phyloP scores from a whole-genome alignment of 768 basidiomycete genomes.

The Trichaptum fuscoviolaceum region DNA sequence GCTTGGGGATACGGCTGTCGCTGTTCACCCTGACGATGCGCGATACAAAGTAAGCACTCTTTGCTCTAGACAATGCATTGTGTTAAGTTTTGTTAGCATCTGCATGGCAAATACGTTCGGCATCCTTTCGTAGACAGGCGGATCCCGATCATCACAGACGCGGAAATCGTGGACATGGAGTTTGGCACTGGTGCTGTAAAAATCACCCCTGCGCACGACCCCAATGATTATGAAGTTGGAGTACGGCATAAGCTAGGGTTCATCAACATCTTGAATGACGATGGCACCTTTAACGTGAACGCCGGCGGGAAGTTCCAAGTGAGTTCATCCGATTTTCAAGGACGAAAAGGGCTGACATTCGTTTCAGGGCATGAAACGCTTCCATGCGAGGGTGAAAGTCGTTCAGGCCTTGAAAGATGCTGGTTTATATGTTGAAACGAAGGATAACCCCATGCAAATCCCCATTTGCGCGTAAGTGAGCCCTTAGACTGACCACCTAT shows the following conservation, averaged over 20 bases:
- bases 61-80: background rate
- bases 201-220: conserved; percentile 97
- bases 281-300: conserved; percentile 91
- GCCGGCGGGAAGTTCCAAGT: conserved; percentile 77
- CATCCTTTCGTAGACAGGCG: conserved; percentile 88
- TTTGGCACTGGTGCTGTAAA: conserved; percentile 99
- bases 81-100: conserved; percentile 44
- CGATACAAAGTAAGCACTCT: conserved; percentile 63
- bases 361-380: conserved; percentile 91
- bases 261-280: conserved; percentile 93
- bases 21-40: conserved; percentile 89
- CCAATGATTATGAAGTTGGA: conserved; percentile 95
- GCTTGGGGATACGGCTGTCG: conserved; percentile 96
- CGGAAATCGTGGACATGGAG: conserved; percentile 81
- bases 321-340: conserved; percentile 12
- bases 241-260: conserved; percentile 82
- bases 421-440: conserved; percentile 84
- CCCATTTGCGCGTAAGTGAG: conserved; percentile 76
- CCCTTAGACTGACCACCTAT: background rate
- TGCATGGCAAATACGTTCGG: conserved; percentile 85
- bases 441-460: conserved; percentile 97
- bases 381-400: conserved; percentile 84
- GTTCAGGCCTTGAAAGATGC: conserved; percentile 78
- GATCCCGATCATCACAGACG: conserved; percentile 84
- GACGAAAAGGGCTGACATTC: background rate